Percentiles rank a stretch among this genome's conserved stretches.
Conservation (phyloP, 495 filamentous ascomycete species). For the Sabuloglossum arenarium region DNA sequence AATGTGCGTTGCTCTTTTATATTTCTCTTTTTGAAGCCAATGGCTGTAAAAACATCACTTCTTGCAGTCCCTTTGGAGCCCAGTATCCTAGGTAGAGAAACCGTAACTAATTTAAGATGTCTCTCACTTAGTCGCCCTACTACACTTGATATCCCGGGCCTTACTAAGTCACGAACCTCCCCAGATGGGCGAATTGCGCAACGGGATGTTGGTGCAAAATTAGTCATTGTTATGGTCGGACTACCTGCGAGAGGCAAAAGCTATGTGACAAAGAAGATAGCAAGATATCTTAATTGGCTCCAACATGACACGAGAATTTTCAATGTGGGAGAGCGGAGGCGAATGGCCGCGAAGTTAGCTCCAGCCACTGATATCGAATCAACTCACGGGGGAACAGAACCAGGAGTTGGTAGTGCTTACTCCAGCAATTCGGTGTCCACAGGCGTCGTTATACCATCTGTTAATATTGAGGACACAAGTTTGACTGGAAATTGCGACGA, state of each 20-base stretch:
- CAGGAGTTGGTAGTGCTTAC: background rate
- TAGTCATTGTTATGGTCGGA: conserved; percentile 97
- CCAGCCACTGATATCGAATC: background rate
- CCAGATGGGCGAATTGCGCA: conserved; percentile 86
- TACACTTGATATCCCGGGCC: conserved; percentile 29
- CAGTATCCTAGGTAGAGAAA: too few species aligned
- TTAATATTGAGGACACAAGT: background rate
- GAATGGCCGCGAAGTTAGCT: conserved; percentile 36
- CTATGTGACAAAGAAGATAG: conserved; percentile 95
- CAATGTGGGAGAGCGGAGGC: conserved; percentile 84
- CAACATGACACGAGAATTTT: conserved; percentile 91
- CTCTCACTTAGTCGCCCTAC: conserved; percentile 17
- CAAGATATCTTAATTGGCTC: conserved; percentile 88
- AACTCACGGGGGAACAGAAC: background rate
- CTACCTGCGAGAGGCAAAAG: conserved; percentile 88
- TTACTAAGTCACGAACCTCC: conserved; percentile 84
- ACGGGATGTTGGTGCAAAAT: conserved; percentile 80
- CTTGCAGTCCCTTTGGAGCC: too few species aligned
- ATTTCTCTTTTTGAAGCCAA: background rate
- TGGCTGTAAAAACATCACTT: conserved; percentile 1
- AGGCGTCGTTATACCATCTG: background rate
- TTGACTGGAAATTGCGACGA: background rate
- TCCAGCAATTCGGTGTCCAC: background rate
- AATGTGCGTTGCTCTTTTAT: conserved; percentile 31
- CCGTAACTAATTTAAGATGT: background rate